Evolutionary conservation across 805 yeast genomes (phyloP).

Genomic region (Candida loeiensis): DNA sequence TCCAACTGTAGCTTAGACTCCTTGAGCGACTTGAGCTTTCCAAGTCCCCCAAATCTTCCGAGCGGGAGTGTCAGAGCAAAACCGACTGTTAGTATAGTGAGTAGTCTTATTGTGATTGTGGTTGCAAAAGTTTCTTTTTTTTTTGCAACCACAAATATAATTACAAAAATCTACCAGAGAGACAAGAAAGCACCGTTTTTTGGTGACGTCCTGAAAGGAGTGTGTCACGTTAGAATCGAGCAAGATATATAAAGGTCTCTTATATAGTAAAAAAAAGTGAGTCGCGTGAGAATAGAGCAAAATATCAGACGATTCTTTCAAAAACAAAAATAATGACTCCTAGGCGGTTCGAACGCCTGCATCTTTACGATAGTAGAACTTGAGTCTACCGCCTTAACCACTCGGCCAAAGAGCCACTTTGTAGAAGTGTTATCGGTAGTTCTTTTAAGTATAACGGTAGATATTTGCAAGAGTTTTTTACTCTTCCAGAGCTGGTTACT

Average conservation of each 20-base stretch:
- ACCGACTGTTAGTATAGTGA: neutral
- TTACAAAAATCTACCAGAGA: neutral
- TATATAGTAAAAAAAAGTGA: no score
- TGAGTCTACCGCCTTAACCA: conserved; percentile 8
- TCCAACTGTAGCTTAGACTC: neutral
- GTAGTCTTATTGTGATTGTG: neutral
- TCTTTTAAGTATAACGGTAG: neutral
- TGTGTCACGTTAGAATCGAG: neutral
- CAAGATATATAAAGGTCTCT: no score
- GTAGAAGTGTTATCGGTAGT: neutral
- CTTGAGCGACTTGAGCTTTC: neutral
- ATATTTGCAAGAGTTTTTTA: no score
- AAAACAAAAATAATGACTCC: conserved; percentile 13
- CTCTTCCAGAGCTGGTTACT: neutral
- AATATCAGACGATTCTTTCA: no score
- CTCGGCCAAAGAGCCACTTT: conserved; percentile 6
- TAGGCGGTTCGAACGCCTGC: conserved; percentile 16
- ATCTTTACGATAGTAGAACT: conserved; percentile 8
- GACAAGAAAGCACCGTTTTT: neutral
- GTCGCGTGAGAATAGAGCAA: no score
- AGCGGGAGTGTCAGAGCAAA: neutral
- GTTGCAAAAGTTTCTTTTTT: neutral
- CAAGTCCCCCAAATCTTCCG: neutral
- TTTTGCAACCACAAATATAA: conserved; percentile 1
- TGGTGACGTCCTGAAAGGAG: no score